Conservation (phyloP, 2,329 filamentous ascomycete species). For the Thelonectria olida region DNA sequence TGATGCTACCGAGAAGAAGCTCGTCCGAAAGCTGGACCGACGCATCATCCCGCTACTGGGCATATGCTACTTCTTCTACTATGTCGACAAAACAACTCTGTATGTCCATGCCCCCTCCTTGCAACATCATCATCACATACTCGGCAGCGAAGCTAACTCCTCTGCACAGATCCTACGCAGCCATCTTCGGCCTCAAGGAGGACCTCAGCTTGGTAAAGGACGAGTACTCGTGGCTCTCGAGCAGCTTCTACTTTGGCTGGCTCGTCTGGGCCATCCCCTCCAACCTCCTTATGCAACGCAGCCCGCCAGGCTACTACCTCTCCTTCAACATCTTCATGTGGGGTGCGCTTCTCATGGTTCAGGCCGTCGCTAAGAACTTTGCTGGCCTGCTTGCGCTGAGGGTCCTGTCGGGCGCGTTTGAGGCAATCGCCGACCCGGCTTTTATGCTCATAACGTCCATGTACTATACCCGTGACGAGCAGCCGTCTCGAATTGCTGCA, state of each 20-base stretch:
- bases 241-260: slow-evolving; percentile 50
- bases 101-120: slow-evolving; percentile 4
- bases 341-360: slow-evolving; percentile 56
- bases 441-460: slow-evolving; percentile 73
- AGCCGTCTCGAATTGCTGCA: slow-evolving; percentile 66
- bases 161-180: slow-evolving; percentile 61
- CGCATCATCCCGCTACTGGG: slow-evolving; percentile 49
- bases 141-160: too few relatives aligned
- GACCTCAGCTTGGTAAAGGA: slow-evolving; percentile 65
- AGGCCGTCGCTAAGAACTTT: slow-evolving; percentile 67
- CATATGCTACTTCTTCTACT: slow-evolving; percentile 54
- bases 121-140: too few relatives aligned
- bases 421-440: slow-evolving; percentile 58
- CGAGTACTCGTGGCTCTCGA: slow-evolving; percentile 60
- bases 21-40: slow-evolving; percentile 49
- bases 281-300: slow-evolving; percentile 45
- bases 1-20: slow-evolving; percentile 41
- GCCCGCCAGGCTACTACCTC: slow-evolving; percentile 48
- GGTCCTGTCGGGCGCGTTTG: slow-evolving; percentile 71
- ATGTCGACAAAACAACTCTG: slow-evolving; percentile 60
- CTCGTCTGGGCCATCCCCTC: slow-evolving; percentile 48
- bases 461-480: slow-evolving; percentile 71
- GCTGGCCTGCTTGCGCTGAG: slow-evolving; percentile 63
- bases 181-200: slow-evolving; percentile 70
- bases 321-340: slow-evolving; percentile 64